Evolutionary conservation across 768 basidiomycete genomes (phyloP).

Genomic region (Suillus plorans): DNA sequence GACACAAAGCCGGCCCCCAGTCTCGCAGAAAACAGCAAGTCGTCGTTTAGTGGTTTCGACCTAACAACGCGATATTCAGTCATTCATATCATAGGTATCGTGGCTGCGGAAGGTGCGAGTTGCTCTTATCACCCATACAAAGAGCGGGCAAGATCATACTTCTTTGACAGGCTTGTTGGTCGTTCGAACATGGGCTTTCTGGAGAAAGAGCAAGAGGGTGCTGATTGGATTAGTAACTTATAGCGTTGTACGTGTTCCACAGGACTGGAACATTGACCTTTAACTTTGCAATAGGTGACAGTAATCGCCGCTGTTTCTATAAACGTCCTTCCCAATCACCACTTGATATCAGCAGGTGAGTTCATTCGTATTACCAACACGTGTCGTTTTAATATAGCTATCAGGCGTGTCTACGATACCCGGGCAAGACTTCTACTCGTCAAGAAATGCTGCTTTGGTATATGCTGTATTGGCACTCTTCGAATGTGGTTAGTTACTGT

Average conservation of each 20-base stretch:
- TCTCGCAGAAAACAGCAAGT: slow-evolving; percentile 13
- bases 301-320: slow-evolving; percentile 9
- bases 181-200: slow-evolving; percentile 22
- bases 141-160: background rate
- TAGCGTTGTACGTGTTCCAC: slow-evolving; percentile 4
- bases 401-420: background rate
- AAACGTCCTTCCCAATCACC: slow-evolving; percentile 2
- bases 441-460: background rate
- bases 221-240: slow-evolving; percentile 15
- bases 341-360: slow-evolving; percentile 10
- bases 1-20: background rate
- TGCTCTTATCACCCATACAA: background rate
- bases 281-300: slow-evolving; percentile 7
- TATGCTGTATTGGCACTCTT: background rate
- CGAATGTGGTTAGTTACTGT: background rate
- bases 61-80: background rate
- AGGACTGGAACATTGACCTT: background rate
- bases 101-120: slow-evolving; percentile 9
- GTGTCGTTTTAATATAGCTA: background rate
- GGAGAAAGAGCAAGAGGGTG: slow-evolving; percentile 14
- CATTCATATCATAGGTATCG: slow-evolving; percentile 9
- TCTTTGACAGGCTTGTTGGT: slow-evolving; percentile 15
- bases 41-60: background rate
- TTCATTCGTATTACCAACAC: background rate
- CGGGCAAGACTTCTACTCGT: background rate